These are phyloP conservation scores for Kwoniella sp. DNA, from an alignment of 768 basidiomycete genomes.

Conservation along the genomic window DNA sequence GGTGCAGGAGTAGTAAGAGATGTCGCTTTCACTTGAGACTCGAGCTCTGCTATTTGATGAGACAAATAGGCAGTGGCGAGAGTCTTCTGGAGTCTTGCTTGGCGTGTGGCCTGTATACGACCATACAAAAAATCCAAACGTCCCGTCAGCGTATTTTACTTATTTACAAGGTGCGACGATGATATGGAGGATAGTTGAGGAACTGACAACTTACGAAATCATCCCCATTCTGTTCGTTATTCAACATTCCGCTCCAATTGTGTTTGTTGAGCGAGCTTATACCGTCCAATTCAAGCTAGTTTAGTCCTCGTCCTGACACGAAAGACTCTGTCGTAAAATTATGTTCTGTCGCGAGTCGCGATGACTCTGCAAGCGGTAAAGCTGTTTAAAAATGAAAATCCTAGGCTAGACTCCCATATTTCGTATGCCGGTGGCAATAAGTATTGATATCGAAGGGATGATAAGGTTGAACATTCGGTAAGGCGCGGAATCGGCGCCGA, in stretches of 20 bases:
- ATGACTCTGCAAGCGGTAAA: no score
- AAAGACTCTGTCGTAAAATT: no score
- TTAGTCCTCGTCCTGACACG: no score
- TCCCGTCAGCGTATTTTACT: neutral
- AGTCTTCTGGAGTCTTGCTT: conserved; percentile 49
- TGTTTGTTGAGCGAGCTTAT: no score
- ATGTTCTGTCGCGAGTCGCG: no score
- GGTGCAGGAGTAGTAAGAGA: conserved; percentile 4
- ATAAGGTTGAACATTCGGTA: neutral
- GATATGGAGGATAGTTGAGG: no score
- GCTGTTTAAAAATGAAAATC: no score
- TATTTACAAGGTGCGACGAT: no score
- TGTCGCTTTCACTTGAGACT: conserved; percentile 39
- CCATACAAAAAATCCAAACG: neutral
- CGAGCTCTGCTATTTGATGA: conserved; percentile 53
- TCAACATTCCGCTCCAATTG: neutral
- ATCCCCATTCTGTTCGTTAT: conserved; percentile 1
- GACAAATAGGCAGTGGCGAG: conserved; percentile 48
- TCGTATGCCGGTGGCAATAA: neutral
- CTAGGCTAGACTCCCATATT: conserved; percentile 1
- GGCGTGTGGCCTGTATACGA: conserved; percentile 33
- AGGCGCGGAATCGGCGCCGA: neutral
- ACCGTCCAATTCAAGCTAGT: no score
- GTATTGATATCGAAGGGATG: neutral
- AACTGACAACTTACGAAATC: neutral